phyloP scores from a whole-genome alignment of 441 rosid genomes.

The Iberis amara region DNA sequence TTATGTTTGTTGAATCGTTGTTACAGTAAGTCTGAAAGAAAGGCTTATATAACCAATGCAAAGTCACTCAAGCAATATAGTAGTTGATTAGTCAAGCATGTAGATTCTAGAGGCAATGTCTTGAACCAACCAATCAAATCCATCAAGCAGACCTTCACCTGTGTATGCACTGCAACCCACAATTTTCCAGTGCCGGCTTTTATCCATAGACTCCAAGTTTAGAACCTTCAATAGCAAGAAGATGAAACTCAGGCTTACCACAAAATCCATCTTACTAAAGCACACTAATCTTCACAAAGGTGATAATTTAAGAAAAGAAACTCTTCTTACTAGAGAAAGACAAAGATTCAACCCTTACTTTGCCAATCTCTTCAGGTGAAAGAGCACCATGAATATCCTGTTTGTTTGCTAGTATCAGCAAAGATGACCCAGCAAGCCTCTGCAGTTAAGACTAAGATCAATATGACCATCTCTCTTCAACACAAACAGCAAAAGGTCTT shows the following conservation, averaged over 20 bases:
- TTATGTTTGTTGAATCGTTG: neutral
- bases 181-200: conserved; percentile 78
- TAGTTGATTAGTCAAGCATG: conserved; percentile 53
- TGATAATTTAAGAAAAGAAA: no score
- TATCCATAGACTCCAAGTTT: conserved; percentile 78
- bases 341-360: conserved; percentile 45
- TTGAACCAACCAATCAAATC: conserved; percentile 92
- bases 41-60: neutral
- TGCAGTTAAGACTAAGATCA: conserved; percentile 34
- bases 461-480: conserved; percentile 2
- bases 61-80: neutral
- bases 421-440: conserved; percentile 88
- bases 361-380: conserved; percentile 72
- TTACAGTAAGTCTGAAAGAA: conserved; percentile 2
- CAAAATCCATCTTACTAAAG: neutral
- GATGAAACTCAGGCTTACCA: conserved; percentile 1
- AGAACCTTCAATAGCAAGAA: conserved; percentile 44
- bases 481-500: neutral
- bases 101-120: conserved; percentile 87
- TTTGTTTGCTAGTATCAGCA: conserved; percentile 79
- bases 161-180: conserved; percentile 88
- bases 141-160: conserved; percentile 79
- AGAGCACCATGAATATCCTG: conserved; percentile 91
- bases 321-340: no score
- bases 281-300: neutral